Conservation (phyloP, 2,329 filamentous ascomycete genomes). For the Botrytis medusae region DNA sequence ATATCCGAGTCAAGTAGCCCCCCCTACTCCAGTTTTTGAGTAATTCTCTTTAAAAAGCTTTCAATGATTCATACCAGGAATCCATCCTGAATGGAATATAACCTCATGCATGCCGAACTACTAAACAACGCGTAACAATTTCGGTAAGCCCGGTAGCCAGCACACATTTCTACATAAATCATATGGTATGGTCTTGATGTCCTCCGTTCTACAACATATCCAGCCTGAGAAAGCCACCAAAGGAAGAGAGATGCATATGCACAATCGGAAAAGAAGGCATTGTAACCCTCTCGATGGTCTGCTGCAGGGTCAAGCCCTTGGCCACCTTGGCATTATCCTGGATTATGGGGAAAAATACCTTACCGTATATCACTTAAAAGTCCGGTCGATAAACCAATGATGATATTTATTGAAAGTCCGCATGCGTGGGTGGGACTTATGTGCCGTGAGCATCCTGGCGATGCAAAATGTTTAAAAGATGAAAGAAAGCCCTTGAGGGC, state of each 20-base stretch:
- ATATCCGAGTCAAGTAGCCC: not conserved
- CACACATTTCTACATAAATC: not conserved
- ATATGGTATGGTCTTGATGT: not conserved
- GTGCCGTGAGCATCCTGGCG: slow-evolving; percentile 2
- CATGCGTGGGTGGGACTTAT: slow-evolving; percentile 12
- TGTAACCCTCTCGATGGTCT: not conserved
- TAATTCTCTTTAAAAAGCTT: not conserved
- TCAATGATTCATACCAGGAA: not conserved
- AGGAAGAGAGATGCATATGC: slow-evolving; percentile 6
- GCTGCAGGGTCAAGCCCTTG: slow-evolving; percentile 12
- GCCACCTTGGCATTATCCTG: slow-evolving; percentile 10
- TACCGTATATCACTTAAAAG: not conserved
- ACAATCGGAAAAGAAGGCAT: not conserved
- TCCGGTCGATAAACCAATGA: not conserved
- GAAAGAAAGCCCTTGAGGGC: not conserved
- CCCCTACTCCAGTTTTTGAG: not conserved
- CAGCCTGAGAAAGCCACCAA: not conserved
- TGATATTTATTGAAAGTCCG: not conserved
- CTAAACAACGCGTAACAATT: not conserved
- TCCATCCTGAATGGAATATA: not conserved
- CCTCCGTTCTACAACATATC: not conserved
- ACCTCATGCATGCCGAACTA: not conserved
- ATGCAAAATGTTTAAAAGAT: not conserved
- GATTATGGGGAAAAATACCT: slow-evolving; percentile 13
- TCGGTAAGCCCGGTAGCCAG: not conserved